Evolutionary conservation across 192 early-diverging fungal genomes (phyloP).

Genomic region (Backusella sp.): DNA sequence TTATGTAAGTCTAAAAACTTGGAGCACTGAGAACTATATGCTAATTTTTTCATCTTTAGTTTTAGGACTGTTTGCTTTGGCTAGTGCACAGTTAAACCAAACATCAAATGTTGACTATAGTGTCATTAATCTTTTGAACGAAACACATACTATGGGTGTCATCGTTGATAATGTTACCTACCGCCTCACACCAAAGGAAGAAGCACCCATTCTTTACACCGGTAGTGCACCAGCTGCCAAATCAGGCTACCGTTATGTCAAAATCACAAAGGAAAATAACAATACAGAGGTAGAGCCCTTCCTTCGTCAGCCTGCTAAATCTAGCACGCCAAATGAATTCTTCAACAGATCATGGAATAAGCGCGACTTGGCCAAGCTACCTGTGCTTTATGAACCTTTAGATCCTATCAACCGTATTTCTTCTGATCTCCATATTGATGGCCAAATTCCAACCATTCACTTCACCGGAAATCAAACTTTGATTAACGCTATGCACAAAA

Average conservation of each 20-base stretch:
- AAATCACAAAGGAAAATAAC: not conserved
- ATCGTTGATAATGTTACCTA: conserved; percentile 11
- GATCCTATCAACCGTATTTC: conserved; percentile 17
- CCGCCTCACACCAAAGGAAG: not conserved
- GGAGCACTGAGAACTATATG: not conserved
- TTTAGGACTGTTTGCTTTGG: not conserved
- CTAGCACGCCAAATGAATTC: conserved; percentile 17
- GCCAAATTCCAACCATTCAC: conserved; percentile 26
- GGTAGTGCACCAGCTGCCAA: conserved; percentile 12
- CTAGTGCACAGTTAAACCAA: not conserved
- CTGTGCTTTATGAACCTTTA: not conserved
- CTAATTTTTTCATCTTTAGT: not conserved
- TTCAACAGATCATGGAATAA: conserved; percentile 22
- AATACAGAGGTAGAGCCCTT: conserved; percentile 5
- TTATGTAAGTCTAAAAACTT: not conserved
- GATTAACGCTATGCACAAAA: conserved; percentile 4
- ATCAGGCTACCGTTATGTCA: not conserved
- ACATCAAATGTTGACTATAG: not conserved
- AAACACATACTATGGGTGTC: conserved; percentile 4
- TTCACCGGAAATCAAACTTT: conserved; percentile 7
- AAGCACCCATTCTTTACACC: conserved; percentile 9
- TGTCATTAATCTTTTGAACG: conserved; percentile 1
- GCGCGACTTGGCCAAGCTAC: not conserved
- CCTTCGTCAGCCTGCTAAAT: not conserved
- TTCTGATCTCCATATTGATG: conserved; percentile 21